Percentiles rank a stretch among this genome's conserved stretches.
Evolutionary conservation across 371 early-diverging fungal species (phyloP).

Genomic region (Mortierella sp.): DNA sequence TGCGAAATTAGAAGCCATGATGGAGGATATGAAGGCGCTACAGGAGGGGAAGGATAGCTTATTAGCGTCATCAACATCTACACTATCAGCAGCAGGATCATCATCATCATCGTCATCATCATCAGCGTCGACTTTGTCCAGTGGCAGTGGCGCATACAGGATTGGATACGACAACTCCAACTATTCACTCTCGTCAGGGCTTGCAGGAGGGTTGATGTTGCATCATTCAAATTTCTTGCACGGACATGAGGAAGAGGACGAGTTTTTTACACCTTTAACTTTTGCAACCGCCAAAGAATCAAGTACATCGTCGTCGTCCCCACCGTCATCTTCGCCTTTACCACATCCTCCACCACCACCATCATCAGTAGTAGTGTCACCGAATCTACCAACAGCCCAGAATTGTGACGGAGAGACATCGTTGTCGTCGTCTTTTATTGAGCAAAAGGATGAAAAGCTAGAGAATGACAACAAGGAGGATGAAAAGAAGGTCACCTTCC

Average conservation of each 20-base stretch:
- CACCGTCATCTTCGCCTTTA: neutral
- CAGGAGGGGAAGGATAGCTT: conserved; percentile 17
- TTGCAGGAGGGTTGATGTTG: conserved; percentile 41
- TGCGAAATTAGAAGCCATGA: conserved; percentile 39
- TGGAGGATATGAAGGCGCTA: conserved; percentile 24
- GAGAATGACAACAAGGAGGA: conserved; percentile 16
- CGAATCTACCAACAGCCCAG: neutral
- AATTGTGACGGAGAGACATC: neutral
- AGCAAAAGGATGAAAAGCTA: conserved; percentile 1
- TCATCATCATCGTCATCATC: neutral
- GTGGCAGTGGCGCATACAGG: conserved; percentile 20
- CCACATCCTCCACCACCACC: neutral
- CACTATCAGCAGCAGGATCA: neutral
- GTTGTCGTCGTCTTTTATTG: neutral
- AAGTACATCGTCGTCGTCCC: neutral
- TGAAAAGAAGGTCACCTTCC: conserved; percentile 34
- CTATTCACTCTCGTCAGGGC: conserved; percentile 45
- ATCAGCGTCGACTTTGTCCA: neutral
- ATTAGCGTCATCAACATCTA: neutral
- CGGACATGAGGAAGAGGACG: conserved; percentile 31
- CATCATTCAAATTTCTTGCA: conserved; percentile 37
- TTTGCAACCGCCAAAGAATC: neutral
- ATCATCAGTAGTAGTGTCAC: neutral
- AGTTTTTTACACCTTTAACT: conserved; percentile 2
- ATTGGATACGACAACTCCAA: conserved; percentile 48